A percentile compares a stretch with the other conserved stretches of the same genome.
Conservation (phyloP, 257 asterid genomes). For the Plantago major region DNA sequence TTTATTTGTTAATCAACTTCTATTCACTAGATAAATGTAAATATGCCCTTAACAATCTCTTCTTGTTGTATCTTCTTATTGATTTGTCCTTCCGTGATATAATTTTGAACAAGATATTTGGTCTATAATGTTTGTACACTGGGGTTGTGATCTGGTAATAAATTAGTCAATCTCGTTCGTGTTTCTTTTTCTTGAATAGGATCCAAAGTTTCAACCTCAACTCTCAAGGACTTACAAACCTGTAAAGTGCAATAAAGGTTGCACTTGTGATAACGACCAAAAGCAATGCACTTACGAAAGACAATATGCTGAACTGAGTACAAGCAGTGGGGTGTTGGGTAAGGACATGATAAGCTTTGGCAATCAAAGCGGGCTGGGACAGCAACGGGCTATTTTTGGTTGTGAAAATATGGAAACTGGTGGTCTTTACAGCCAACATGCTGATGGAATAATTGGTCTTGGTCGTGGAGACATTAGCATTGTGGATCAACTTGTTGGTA, state of each 20-base stretch:
- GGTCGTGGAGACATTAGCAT: slow-evolving; percentile 98
- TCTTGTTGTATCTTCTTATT: too few relatives aligned
- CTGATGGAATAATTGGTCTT: slow-evolving; percentile 97
- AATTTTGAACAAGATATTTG: too few relatives aligned
- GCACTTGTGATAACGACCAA: slow-evolving; percentile 68
- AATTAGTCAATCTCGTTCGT: neutral
- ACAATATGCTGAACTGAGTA: slow-evolving; percentile 95
- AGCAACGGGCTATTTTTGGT: slow-evolving; percentile 91
- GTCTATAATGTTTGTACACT: too few relatives aligned
- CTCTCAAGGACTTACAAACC: slow-evolving; percentile 70
- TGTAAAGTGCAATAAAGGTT: slow-evolving; percentile 79
- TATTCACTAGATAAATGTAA: too few relatives aligned
- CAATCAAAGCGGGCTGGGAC: slow-evolving; percentile 71
- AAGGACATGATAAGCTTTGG: slow-evolving; percentile 90
- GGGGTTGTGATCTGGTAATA: too few relatives aligned
- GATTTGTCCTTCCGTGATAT: too few relatives aligned
- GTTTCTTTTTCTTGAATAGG: slow-evolving; percentile 37
- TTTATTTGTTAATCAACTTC: too few relatives aligned
- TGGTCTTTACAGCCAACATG: slow-evolving; percentile 83
- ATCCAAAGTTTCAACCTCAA: slow-evolving; percentile 90
- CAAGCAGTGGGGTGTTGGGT: slow-evolving; percentile 93
- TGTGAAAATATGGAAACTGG: slow-evolving; percentile 93
- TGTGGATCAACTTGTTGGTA: slow-evolving; percentile 91
- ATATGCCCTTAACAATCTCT: too few relatives aligned
- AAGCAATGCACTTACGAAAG: slow-evolving; percentile 78